phyloP scores from a whole-genome alignment of 805 yeast genomes.

The Saccharomycopsis vini region DNA sequence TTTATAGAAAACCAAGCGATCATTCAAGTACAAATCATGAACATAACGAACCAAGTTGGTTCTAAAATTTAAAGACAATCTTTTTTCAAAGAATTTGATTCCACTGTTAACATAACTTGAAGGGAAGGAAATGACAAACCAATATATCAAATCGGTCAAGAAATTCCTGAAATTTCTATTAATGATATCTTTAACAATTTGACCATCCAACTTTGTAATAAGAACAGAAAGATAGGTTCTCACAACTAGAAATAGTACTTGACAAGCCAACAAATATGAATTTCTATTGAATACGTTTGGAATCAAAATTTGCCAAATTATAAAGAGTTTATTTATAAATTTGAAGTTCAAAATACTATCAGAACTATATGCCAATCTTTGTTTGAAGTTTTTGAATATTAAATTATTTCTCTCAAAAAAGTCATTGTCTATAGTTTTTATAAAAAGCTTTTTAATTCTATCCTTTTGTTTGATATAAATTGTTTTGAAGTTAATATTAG shows the following conservation, averaged over 20 bases:
- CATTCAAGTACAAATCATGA: constrained; percentile 82
- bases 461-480: constrained; percentile 15
- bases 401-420: constrained; percentile 14
- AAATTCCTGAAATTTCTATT: constrained; percentile 72
- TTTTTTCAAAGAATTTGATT: constrained; percentile 68
- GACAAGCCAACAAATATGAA: constrained; percentile 54
- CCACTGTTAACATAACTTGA: constrained; percentile 89
- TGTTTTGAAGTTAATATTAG: constrained; percentile 15
- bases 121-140: constrained; percentile 88
- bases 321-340: constrained; percentile 62
- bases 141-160: constrained; percentile 65
- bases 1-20: constrained; percentile 76
- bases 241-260: constrained; percentile 63
- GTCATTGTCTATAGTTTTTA: constrained; percentile 17
- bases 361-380: constrained; percentile 1
- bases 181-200: constrained; percentile 80
- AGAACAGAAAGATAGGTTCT: constrained; percentile 82
- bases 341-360: constrained; percentile 37
- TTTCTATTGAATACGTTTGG: constrained; percentile 66
- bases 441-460: constrained; percentile 15
- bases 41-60: constrained; percentile 75
- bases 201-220: constrained; percentile 87
- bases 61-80: constrained; percentile 76
- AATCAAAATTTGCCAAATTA: constrained; percentile 74
- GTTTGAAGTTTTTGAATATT: constrained; percentile 17